Base-by-base conservation (phyloP, 225 moss, liverwort and hornwort species). In the Pleurozium schreberi region DNA sequence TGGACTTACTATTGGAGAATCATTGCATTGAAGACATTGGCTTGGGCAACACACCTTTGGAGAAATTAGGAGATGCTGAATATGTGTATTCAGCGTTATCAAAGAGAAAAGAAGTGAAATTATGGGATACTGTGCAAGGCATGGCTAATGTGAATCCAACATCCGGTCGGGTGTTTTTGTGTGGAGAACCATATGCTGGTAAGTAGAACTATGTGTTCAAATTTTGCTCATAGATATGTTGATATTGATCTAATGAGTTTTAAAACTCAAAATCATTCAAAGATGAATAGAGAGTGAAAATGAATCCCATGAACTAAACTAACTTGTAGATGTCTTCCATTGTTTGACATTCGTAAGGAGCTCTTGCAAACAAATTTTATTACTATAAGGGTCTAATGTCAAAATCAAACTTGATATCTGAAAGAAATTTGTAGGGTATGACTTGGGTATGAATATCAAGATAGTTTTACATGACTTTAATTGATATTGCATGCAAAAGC, bases 1-100 rank as follows among this genome's bases (percentile, higher is more conserved):
- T 75, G 75, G 75, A 75, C 49, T 18, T 75, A 12, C 75, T 75
- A 18, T 75, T 75, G 47, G 75, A 31, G 7, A 75, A 75, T 75
- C 31, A 31, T 1, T 6, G 2, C 19, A 75, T 75, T 75, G 4
- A 75, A 49, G 49, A 75, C 31, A 74, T 74, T 18, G 3, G 0
- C 1, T 74, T 74, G 18, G 0, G 0, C 0, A 1, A 0, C 11
- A 47, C 31, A 2, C 2, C 3, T 61, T 27, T 61, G 61, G 61
- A 27, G 5, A 27, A 5, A 3, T 49, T 42, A 0, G 68, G 83
- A 34, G 66, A 82, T 75, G 82, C 8, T 2, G 10, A 31, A 17
- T 57, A 55, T 58, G 82, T 89, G 4, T 8, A 9, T 17, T 45
- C 45, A 4, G 75, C 21, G n/a, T 47, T 89, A 30, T 15, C 66